A percentile compares a stretch with the other conserved stretches of the same genome.
Conservation (phyloP, 2,329 filamentous ascomycete species). For the Ophiostoma novo-ulmi region DNA sequence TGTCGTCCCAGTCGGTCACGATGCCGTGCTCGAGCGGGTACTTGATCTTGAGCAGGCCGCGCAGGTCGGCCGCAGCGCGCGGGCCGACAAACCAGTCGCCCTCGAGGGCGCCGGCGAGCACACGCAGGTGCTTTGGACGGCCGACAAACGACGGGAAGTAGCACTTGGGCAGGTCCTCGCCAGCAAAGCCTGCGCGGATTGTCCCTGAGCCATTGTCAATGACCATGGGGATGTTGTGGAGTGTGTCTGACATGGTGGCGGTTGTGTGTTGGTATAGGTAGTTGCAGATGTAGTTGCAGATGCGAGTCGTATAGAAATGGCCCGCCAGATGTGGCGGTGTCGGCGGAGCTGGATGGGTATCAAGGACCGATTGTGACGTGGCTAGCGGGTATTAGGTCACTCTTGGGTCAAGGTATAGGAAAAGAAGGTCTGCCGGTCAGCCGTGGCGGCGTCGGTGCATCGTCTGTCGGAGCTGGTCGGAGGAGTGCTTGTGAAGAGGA, state of each 20-base stretch:
- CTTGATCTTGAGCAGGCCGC: conserved; percentile 88
- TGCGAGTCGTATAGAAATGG: not conserved
- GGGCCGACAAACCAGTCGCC: conserved; percentile 96
- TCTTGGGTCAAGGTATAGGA: not conserved
- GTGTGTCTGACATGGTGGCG: conserved; percentile 50
- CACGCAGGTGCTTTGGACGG: conserved; percentile 87
- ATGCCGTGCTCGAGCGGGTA: conserved; percentile 97
- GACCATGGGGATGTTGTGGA: conserved; percentile 97
- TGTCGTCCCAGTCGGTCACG: conserved; percentile 99
- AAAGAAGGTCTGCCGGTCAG: conserved; percentile 16
- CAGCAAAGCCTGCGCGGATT: conserved; percentile 93
- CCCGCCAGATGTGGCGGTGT: not conserved
- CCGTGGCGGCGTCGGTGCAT: conserved; percentile 24
- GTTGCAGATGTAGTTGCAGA: not conserved
- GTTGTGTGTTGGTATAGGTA: not conserved
- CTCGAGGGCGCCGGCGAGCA: conserved; percentile 92
- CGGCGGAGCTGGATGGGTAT: not conserved
- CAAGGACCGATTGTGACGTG: not conserved
- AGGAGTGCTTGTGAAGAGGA: conserved; percentile 13
- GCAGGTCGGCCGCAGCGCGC: conserved; percentile 77
- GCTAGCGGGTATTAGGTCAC: not conserved
- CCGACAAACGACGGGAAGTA: conserved; percentile 97
- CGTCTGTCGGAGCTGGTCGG: conserved; percentile 16
- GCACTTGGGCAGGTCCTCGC: conserved; percentile 92
- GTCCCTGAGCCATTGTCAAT: conserved; percentile 98